Base-by-base conservation (phyloP, 2,329 filamentous ascomycete genomes). In the Neonectria hederae region DNA sequence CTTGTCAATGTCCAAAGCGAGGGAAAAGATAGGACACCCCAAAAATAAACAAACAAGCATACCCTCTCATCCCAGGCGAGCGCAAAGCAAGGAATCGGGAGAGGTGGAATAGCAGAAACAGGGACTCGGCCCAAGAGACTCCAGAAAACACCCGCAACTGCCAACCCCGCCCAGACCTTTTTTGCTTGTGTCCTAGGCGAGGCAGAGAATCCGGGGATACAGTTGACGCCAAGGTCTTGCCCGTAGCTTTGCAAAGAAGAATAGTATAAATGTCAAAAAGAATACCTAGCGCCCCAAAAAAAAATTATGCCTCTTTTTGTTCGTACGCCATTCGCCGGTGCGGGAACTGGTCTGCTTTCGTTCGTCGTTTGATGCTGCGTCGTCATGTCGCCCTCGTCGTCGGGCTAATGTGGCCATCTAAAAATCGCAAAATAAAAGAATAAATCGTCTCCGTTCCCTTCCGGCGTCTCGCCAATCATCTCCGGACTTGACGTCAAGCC, bases 281-380 rank as follows among this genome's bases (percentile, higher is more conserved):
- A 74, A 72, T 73, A 76, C 74, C 75, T 70, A 77, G 76, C 77
- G 76, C 77, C 77, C 76, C 76, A 72, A 68, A 70, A 74, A 76
- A 72, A 68, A 70, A 74, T 75, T 71, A 77, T 78, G 73, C 75
- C 75, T 76, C 69, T 75, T 76, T 76, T 77, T 73, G 72, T 76
- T 73, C 72, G 72, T 78, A 75, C 78, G 76, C 78, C 78, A 75
- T 79, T 78, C 78, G 78, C 78, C 78, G 73, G 70, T 77, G 72
- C 73, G 75, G 70, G 73, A 75, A 73, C 72, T 75, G 69, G 68
- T 74, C 70, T 73, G 67, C 68, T 75, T 70, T 74, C 65, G 69
- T 76, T 77, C 71, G 72, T 76, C 68, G 70, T 73, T 72, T 67
- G 70, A 77, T 76, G 76, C 72, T 75, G 72, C 74, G 71, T 77